A percentile compares a stretch with the other conserved stretches of the same genome.
Conservation (phyloP, 257 asterid species). For the Catharanthus roseus region DNA sequence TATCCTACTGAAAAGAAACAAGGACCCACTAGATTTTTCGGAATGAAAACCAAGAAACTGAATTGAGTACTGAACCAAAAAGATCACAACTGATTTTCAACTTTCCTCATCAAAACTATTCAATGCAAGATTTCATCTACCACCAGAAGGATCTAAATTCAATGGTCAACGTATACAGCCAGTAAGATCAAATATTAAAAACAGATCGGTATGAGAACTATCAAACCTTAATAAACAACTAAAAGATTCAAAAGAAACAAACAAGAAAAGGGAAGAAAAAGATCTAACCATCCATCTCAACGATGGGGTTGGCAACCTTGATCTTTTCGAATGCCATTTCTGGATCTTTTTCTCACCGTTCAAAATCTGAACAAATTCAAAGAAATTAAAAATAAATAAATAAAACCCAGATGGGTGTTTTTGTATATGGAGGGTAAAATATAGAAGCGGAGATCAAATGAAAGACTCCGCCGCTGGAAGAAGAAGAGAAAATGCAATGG, state of each 20-base stretch:
- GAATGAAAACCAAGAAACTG: not conserved
- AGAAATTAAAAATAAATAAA: too few relatives aligned
- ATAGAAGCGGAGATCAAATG: not conserved
- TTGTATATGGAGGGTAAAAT: not conserved
- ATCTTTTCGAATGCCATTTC: conserved; percentile 81
- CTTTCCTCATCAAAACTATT: not conserved
- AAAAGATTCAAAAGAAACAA: not conserved
- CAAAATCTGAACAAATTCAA: not conserved
- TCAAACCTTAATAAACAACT: not conserved
- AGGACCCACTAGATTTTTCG: not conserved
- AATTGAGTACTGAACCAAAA: not conserved
- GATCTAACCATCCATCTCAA: conserved; percentile 98
- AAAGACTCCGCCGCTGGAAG: not conserved
- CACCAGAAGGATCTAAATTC: not conserved
- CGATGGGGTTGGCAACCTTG: conserved; percentile 95
- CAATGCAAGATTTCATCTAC: too few relatives aligned
- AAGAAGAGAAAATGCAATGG: not conserved
- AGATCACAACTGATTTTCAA: not conserved
- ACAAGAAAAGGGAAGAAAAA: not conserved
- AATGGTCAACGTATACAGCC: not conserved
- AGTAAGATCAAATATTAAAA: not conserved
- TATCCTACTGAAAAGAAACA: not conserved
- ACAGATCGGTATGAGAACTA: not conserved
- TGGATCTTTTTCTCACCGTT: not conserved
- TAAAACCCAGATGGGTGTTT: not conserved